Evolutionary conservation across 2,329 filamentous ascomycete species (phyloP).

Genomic region (Phoma sp.): DNA sequence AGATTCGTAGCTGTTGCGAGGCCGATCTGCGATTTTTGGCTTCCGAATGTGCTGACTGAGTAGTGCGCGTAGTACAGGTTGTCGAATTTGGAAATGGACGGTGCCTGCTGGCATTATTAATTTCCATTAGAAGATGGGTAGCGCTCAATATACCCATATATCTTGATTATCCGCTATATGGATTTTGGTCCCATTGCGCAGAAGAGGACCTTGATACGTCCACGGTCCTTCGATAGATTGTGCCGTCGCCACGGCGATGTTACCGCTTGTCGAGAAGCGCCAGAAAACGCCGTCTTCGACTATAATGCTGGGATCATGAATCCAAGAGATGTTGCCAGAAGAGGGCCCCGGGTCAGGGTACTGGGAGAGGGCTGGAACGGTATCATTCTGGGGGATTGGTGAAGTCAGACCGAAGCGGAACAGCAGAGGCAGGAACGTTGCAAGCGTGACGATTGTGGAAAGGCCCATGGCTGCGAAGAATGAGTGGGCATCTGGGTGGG

Average conservation of each 20-base stretch:
- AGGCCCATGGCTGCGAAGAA: slow-evolving; percentile 17
- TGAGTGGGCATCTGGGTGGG: neutral
- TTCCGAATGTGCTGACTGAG: slow-evolving; percentile 64
- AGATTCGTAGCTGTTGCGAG: slow-evolving; percentile 56
- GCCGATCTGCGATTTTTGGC: slow-evolving; percentile 66
- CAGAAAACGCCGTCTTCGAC: slow-evolving; percentile 55
- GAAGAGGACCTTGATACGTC: slow-evolving; percentile 52
- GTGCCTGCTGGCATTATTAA: slow-evolving; percentile 55
- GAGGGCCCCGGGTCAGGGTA: slow-evolving; percentile 47
- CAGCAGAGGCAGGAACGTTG: slow-evolving; percentile 22
- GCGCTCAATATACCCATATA: slow-evolving; percentile 50
- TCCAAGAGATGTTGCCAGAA: slow-evolving; percentile 46
- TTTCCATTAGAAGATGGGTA: neutral
- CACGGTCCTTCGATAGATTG: slow-evolving; percentile 55
- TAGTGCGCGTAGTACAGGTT: slow-evolving; percentile 67
- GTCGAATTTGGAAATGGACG: slow-evolving; percentile 63
- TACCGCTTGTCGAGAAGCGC: slow-evolving; percentile 57
- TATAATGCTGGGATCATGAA: slow-evolving; percentile 56
- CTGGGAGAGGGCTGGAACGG: neutral
- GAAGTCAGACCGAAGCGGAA: slow-evolving; percentile 5
- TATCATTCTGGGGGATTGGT: neutral
- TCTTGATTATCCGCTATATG: slow-evolving; percentile 50
- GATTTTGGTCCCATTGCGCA: slow-evolving; percentile 52
- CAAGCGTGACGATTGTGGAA: slow-evolving; percentile 18
- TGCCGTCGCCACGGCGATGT: slow-evolving; percentile 55